phyloP scores from a whole-genome alignment of 73 alveolate species.

The Blepharisma stoltei region DNA sequence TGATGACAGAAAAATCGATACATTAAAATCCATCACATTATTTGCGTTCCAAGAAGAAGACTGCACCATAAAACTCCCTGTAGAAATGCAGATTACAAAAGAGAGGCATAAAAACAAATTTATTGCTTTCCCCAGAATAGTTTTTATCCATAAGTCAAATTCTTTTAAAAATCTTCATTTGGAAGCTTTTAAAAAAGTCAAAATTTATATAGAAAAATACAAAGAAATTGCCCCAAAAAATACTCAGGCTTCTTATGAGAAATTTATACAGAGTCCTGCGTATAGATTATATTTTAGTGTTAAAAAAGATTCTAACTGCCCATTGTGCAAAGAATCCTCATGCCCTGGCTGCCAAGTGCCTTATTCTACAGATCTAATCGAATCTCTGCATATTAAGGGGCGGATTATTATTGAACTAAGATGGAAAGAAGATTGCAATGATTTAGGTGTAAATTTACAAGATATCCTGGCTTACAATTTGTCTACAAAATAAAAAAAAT shows the following conservation, averaged over 20 bases:
- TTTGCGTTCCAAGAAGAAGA: slow-evolving; percentile 20
- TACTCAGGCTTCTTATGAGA: not conserved
- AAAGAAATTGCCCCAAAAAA: not conserved
- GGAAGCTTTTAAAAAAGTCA: slow-evolving; percentile 2
- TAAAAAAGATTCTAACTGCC: slow-evolving; percentile 1
- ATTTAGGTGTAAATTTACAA: not conserved
- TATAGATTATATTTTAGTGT: slow-evolving; percentile 6
- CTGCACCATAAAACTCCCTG: too few relatives aligned
- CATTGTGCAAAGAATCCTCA: not conserved
- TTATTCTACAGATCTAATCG: slow-evolving; percentile 4
- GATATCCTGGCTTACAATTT: not conserved
- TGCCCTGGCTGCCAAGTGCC: slow-evolving; percentile 27
- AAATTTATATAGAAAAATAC: not conserved
- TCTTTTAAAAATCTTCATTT: slow-evolving; percentile 9
- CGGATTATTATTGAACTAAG: not conserved
- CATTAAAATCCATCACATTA: not conserved
- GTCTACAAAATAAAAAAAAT: too few relatives aligned
- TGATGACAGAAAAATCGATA: not conserved
- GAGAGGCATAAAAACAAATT: not conserved
- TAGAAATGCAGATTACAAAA: not conserved
- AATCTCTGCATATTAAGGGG: not conserved
- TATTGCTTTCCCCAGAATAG: not conserved
- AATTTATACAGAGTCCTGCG: slow-evolving; percentile 3
- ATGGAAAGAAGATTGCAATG: slow-evolving; percentile 8
- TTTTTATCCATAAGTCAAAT: not conserved